These are phyloP conservation scores for Naegleria fowleri DNA, from an alignment of 208 protist genomes.

Conservation along the genomic window DNA sequence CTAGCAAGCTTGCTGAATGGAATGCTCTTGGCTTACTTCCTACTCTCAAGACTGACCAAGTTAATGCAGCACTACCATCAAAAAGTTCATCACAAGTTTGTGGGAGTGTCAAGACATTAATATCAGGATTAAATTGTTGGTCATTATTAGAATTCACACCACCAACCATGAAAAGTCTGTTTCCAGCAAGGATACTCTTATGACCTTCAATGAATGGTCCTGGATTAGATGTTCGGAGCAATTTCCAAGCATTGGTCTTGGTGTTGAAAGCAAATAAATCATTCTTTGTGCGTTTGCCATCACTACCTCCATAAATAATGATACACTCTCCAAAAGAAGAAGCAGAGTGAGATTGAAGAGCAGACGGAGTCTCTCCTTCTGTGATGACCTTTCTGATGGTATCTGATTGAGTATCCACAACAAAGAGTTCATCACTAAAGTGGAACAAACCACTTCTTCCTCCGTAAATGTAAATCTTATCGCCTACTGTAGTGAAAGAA, in stretches of 20 bases:
- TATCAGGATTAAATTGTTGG: neutral
- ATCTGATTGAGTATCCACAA: neutral
- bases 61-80: neutral
- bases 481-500: neutral
- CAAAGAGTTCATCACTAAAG: neutral
- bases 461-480: neutral
- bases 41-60: neutral
- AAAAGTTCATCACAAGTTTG: neutral
- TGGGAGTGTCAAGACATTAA: neutral
- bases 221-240: neutral
- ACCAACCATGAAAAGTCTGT: neutral
- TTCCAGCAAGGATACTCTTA: neutral
- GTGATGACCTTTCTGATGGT: neutral
- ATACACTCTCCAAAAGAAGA: neutral
- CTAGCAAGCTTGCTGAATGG: neutral
- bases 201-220: neutral
- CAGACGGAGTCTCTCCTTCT: neutral
- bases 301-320: neutral
- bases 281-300: neutral
- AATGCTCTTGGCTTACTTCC: neutral
- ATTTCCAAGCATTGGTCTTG: neutral
- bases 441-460: conserved; percentile 5
- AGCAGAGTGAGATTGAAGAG: neutral
- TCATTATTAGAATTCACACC: neutral
- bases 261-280: neutral